Evolutionary conservation across 2,329 filamentous ascomycete species (phyloP).

Genomic region (Chaetomiaceae sp.): DNA sequence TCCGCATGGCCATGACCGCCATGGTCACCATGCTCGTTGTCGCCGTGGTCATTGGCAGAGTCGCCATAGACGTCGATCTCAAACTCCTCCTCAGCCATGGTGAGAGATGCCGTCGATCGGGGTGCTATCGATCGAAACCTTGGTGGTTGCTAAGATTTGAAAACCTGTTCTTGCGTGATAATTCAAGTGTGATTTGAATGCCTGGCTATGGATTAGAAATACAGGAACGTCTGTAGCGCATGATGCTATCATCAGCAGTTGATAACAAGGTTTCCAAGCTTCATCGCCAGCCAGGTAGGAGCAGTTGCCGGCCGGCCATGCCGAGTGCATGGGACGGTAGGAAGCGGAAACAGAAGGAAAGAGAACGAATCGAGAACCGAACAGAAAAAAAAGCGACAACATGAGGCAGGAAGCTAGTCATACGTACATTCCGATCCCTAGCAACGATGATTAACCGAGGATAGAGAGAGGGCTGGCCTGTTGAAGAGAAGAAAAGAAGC

Average conservation of each 20-base stretch:
- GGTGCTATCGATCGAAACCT: slow-evolving; percentile 6
- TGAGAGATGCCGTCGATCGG: neutral
- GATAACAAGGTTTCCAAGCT: slow-evolving; percentile 25
- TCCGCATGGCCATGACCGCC: slow-evolving; percentile 42
- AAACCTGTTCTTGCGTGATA: slow-evolving; percentile 13
- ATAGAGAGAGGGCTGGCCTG: slow-evolving; percentile 15
- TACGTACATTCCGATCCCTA: slow-evolving; percentile 52
- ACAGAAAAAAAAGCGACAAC: slow-evolving; percentile 32
- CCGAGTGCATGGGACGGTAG: slow-evolving; percentile 22
- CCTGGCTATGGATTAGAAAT: slow-evolving; percentile 32
- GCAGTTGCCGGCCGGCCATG: slow-evolving; percentile 22
- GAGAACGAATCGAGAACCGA: neutral
- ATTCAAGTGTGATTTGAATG: slow-evolving; percentile 30
- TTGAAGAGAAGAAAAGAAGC: slow-evolving; percentile 34
- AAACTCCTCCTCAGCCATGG: slow-evolving; percentile 66
- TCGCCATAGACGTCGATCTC: slow-evolving; percentile 71
- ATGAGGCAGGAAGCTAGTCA: slow-evolving; percentile 40
- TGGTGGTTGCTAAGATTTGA: neutral
- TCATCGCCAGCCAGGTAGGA: neutral
- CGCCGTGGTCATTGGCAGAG: slow-evolving; percentile 44
- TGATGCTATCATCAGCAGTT: slow-evolving; percentile 34
- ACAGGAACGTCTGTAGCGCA: slow-evolving; percentile 39
- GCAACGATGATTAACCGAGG: slow-evolving; percentile 7
- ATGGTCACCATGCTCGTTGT: slow-evolving; percentile 36
- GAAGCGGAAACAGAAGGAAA: slow-evolving; percentile 20